Base-by-base conservation (phyloP, 2,329 filamentous ascomycete species). In the Fusarium nelsonii region DNA sequence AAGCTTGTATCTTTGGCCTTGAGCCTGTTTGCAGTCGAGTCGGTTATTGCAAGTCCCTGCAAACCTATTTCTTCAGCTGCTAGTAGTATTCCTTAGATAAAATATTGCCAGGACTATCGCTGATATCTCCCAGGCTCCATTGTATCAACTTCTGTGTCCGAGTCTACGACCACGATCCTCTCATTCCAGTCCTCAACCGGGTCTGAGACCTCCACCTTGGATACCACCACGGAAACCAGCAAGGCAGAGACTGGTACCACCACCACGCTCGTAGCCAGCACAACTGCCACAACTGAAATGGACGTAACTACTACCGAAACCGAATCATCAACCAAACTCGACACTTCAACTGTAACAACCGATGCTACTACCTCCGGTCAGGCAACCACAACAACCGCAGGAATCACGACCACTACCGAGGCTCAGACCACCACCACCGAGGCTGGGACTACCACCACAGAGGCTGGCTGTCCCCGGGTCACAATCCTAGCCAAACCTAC, bases 31-130 rank as follows among this genome's bases (percentile, higher is more conserved):
- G 2, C 15, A 2, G 34, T 4, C 2, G 36, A 52, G 6, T n/a
- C n/a, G 4, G 15, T 11, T 6, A 9, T 33, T 2, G 36, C 18
- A 12, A 16, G 49, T 10, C 49, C 36, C 3, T 52, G 49, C 18
- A 52, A 52, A 8, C 23, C 23, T 23, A 10, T 15, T 10, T 16
- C 49, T 7, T 39, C 48, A 10, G 34, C 48, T 50, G 16, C 48
- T 4, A 23, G 14, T 43, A 32, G 5, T 3, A 3, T 26, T 32
- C 2, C 8, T 3, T 5, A 4, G 28, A 0, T 4, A 32, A 2
- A 23, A 1, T 12, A 8, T 14, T 2, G 3, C 6, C 0, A 4
- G 10, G 14, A 3, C n/a, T 1, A 15, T 52, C 1, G 3, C 3
- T n/a, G n/a, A 46, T 26, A 1, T 16, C 2, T 4, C n/a, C n/a